Evolutionary conservation across 257 asterid species (phyloP).

Genomic region (Primulina tabacum): DNA sequence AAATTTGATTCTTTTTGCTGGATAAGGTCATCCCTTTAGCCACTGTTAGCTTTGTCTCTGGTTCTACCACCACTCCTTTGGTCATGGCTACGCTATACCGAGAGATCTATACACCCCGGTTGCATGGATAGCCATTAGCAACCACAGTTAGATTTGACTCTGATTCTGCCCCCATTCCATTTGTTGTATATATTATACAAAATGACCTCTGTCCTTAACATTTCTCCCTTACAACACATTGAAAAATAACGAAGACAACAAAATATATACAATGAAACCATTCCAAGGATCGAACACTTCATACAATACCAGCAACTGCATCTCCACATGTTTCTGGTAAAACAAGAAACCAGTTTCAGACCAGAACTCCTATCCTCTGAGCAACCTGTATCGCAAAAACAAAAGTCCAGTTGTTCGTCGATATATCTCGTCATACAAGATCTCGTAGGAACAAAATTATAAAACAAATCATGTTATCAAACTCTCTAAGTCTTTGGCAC

Average conservation of each 20-base stretch:
- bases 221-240: background rate
- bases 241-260: background rate
- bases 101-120: too few species aligned
- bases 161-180: background rate
- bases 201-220: background rate
- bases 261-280: background rate
- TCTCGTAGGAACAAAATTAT: background rate
- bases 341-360: constrained; percentile 34
- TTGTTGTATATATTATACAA: background rate
- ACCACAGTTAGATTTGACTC: too few species aligned
- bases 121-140: too few species aligned
- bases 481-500: background rate
- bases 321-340: background rate
- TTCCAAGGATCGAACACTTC: background rate
- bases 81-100: too few species aligned
- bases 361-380: constrained; percentile 76
- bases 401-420: background rate
- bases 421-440: background rate
- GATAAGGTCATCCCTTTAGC: too few species aligned
- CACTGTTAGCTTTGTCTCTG: too few species aligned
- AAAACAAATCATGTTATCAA: background rate
- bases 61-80: too few species aligned
- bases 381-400: constrained; percentile 61
- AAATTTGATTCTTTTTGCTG: too few species aligned
- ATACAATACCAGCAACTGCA: background rate